These are phyloP conservation scores for Candida sp. DNA, from an alignment of 1,139 yeast genomes.

Conservation along the genomic window DNA sequence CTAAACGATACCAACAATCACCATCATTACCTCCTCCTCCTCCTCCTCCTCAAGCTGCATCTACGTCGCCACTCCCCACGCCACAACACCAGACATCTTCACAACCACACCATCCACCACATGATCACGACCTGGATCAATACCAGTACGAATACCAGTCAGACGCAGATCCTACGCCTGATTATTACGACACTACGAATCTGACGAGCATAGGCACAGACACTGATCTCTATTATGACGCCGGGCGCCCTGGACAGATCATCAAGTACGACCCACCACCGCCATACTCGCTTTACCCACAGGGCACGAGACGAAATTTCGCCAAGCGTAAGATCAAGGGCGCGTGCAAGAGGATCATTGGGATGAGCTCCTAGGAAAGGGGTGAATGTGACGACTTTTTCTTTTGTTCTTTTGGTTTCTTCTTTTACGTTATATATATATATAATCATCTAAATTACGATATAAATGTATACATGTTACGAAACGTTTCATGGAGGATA, in stretches of 20 bases:
- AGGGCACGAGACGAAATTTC: neutral
- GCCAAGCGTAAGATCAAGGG: neutral
- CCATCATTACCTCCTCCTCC: neutral
- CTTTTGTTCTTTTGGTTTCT: too few relatives aligned
- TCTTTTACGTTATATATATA: too few relatives aligned
- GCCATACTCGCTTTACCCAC: constrained; percentile 1
- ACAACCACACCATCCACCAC: neutral
- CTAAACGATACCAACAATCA: neutral
- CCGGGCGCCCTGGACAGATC: neutral
- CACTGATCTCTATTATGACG: neutral
- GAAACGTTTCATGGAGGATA: too few relatives aligned
- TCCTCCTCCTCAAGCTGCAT: neutral
- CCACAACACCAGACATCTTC: neutral
- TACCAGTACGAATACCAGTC: neutral
- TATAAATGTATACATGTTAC: too few relatives aligned
- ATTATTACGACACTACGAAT: neutral
- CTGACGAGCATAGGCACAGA: neutral
- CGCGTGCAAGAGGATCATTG: neutral
- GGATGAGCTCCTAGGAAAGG: neutral
- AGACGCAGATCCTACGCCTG: neutral
- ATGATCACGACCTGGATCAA: neutral
- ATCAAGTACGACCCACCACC: constrained; percentile 1
- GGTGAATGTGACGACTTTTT: too few relatives aligned
- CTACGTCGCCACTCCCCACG: too few relatives aligned
- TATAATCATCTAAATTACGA: too few relatives aligned